Evolutionary conservation across 148 eudicot genomes (phyloP).

Genomic region (Arbutus unedo): DNA sequence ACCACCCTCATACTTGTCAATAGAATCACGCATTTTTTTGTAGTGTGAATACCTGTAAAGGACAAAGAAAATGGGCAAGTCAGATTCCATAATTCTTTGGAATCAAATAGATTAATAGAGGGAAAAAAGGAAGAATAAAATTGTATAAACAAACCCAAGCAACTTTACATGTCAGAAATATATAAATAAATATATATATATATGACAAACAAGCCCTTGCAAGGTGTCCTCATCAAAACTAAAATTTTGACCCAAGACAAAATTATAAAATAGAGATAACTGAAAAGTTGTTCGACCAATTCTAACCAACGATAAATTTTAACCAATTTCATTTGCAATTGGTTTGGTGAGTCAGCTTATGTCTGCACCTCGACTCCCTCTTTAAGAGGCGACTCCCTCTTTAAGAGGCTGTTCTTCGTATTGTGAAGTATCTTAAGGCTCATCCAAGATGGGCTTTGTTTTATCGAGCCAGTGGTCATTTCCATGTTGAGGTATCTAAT

Average conservation of each 20-base stretch:
- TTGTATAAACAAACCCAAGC: background rate
- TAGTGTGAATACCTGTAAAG: conserved; percentile 58
- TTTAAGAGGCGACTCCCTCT: too few relatives aligned
- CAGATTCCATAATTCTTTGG: conserved; percentile 1
- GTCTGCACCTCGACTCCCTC: too few relatives aligned
- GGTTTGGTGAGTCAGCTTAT: too few relatives aligned
- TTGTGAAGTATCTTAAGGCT: too few relatives aligned
- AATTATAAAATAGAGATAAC: background rate
- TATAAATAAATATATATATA: too few relatives aligned
- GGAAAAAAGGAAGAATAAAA: background rate
- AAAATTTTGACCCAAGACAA: background rate
- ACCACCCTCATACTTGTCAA: conserved; percentile 88
- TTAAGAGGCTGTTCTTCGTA: too few relatives aligned
- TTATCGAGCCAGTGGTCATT: too few relatives aligned
- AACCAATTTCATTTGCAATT: too few relatives aligned
- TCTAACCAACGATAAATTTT: too few relatives aligned
- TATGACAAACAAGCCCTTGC: background rate
- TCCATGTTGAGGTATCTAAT: too few relatives aligned
- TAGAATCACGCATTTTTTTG: conserved; percentile 72
- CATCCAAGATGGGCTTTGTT: too few relatives aligned
- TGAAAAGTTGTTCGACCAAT: background rate
- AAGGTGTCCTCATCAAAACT: background rate
- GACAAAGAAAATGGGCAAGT: background rate
- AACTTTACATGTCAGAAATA: background rate
- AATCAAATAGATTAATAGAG: background rate